Evolutionary conservation across 1,139 yeast genomes (phyloP), one percentile per base, ranked within the genome.

Genomic region (Debaryomyces sp.): DNA sequence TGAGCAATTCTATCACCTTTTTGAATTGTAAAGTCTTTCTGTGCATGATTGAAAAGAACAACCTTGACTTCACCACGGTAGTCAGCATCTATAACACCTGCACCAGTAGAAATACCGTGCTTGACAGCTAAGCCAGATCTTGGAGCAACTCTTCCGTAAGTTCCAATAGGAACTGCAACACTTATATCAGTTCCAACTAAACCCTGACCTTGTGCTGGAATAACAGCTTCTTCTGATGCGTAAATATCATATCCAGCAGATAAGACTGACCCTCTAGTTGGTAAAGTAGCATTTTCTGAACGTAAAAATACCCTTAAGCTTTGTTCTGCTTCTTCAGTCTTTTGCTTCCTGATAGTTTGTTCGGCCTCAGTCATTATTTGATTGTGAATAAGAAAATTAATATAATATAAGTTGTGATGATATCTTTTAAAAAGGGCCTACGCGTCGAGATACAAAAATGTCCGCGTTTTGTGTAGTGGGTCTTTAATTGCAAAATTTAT

Each of bases 71-170:
- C 98, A 46, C 99, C 99, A 60, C 99, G 81, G 75, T 94, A 94
- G 68, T 94, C 99, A 50, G 97, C 95, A 68, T 94, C 99, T 51
- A 94, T 79, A 34, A 94, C 99, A 58, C 99, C 99, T 38, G 99
- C 99, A 59, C 98, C 99, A 10, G 97, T 89, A 50, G 92, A 86
- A 56, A 94, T 92, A 36, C 98, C 98, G 62, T 89, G 87, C 67
- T 94, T 94, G 46, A 89, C 97, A 33, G 99, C 97, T 42, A 87
- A 80, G 0, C 99, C 99, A 1, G 96, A 88, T 66, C 99, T 84
- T 55, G 99, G 97, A 5, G 99, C 99, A 52, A 94, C 92, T 62
- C 99, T 83, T 43, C 97, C 99, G 62, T 94, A 94, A 0, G 97
- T 90, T 3, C 97, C 98, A 40, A 73, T 78, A 37, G 99, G 99